phyloP scores from a whole-genome alignment of 176 grass and related monocot species.

The Zea mays region DNA sequence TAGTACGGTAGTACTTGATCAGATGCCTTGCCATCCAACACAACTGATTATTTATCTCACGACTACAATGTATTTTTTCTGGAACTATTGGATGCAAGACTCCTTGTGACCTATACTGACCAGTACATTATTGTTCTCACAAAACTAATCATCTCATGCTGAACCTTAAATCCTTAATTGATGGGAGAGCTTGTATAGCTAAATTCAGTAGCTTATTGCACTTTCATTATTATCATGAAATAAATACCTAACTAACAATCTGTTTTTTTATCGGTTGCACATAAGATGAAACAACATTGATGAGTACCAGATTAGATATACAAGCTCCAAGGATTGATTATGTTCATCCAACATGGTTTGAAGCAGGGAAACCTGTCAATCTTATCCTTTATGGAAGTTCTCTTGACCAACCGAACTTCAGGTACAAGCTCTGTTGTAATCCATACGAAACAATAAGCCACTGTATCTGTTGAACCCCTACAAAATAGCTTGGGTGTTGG shows the following conservation, averaged over 20 bases:
- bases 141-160: slow-evolving; percentile 13
- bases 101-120: not conserved
- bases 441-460: not conserved
- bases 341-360: slow-evolving; percentile 86
- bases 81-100: slow-evolving; percentile 13
- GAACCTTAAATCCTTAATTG: not conserved
- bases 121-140: slow-evolving; percentile 12
- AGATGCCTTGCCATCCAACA: not conserved
- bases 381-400: slow-evolving; percentile 83
- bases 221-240: not conserved
- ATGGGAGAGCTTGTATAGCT: not conserved
- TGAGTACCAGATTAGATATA: slow-evolving; percentile 77
- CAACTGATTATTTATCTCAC: not conserved
- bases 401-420: slow-evolving; percentile 87
- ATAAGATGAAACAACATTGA: slow-evolving; percentile 80
- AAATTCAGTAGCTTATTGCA: slow-evolving; percentile 28
- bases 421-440: slow-evolving; percentile 37
- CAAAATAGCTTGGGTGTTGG: not conserved
- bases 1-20: not conserved
- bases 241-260: slow-evolving; percentile 26
- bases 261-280: slow-evolving; percentile 23
- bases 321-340: slow-evolving; percentile 86
- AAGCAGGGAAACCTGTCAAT: slow-evolving; percentile 82
- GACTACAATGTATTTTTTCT: slow-evolving; percentile 1
- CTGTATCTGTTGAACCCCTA: slow-evolving; percentile 5